phyloP scores from a whole-genome alignment of 2,329 filamentous ascomycete species.

The Fusarium tuaranense region DNA sequence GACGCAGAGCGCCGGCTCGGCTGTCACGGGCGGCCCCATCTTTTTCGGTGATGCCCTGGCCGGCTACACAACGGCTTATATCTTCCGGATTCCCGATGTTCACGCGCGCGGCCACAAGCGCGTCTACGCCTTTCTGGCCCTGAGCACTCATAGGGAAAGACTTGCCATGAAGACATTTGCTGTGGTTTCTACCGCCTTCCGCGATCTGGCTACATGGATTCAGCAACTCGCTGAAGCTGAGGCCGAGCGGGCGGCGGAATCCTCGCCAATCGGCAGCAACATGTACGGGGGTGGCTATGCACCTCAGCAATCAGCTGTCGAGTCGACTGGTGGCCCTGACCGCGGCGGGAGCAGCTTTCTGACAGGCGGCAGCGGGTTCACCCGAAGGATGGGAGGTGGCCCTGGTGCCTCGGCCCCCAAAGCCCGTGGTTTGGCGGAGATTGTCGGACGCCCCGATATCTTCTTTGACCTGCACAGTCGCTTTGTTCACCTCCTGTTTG shows the following conservation, averaged over 20 bases:
- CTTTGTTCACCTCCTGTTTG: constrained; percentile 72
- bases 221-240: constrained; percentile 73
- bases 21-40: constrained; percentile 73
- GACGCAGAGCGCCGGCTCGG: constrained; percentile 63
- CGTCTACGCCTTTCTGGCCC: constrained; percentile 75
- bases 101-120: constrained; percentile 76
- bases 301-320: constrained; percentile 44
- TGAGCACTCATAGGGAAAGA: constrained; percentile 74
- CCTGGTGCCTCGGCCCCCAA: constrained; percentile 68
- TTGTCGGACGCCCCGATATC: constrained; percentile 75
- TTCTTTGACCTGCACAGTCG: constrained; percentile 74
- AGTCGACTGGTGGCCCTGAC: constrained; percentile 49
- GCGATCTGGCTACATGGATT: constrained; percentile 74
- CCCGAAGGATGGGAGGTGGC: constrained; percentile 68
- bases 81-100: constrained; percentile 76
- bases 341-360: constrained; percentile 67
- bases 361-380: constrained; percentile 66
- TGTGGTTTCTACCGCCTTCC: constrained; percentile 71
- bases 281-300: constrained; percentile 53
- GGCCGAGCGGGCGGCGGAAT: constrained; percentile 66
- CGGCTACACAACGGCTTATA: constrained; percentile 77
- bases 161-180: constrained; percentile 75
- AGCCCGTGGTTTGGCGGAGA: constrained; percentile 72
- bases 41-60: constrained; percentile 75
- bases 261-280: constrained; percentile 53